phyloP scores from a whole-genome alignment of 352 stramenopile genomes.

The Phytophthora aleatoria region DNA sequence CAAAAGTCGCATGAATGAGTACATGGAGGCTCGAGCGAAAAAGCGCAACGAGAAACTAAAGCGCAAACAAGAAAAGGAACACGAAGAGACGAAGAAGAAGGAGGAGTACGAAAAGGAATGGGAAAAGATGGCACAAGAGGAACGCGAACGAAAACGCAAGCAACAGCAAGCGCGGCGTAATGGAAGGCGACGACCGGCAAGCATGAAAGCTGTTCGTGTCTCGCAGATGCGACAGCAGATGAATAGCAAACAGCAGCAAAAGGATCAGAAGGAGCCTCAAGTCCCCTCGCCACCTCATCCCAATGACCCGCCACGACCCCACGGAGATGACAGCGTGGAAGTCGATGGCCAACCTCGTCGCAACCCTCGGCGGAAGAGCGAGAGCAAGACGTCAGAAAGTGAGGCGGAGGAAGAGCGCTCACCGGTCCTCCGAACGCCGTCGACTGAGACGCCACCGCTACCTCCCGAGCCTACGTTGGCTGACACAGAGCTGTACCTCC shows the following conservation, averaged over 20 bases:
- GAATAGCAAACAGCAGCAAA: slow-evolving; percentile 69
- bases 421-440: slow-evolving; percentile 8
- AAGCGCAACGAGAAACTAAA: slow-evolving; percentile 83
- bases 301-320: slow-evolving; percentile 28
- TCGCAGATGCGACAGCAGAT: slow-evolving; percentile 88
- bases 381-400: slow-evolving; percentile 64
- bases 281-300: slow-evolving; percentile 15
- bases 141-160: slow-evolving; percentile 81
- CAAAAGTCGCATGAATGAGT: slow-evolving; percentile 89
- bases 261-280: slow-evolving; percentile 39
- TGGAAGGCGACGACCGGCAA: slow-evolving; percentile 68
- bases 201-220: slow-evolving; percentile 83
- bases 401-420: slow-evolving; percentile 48
- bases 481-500: slow-evolving; percentile 79
- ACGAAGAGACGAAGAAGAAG: slow-evolving; percentile 77
- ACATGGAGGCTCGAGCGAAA: slow-evolving; percentile 83
- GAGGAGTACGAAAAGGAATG: slow-evolving; percentile 90
- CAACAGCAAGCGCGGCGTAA: slow-evolving; percentile 75
- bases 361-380: slow-evolving; percentile 44
- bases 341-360: slow-evolving; percentile 36
- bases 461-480: slow-evolving; percentile 72
- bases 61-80: slow-evolving; percentile 72
- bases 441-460: slow-evolving; percentile 51
- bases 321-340: slow-evolving; percentile 39
- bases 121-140: slow-evolving; percentile 89